These are phyloP conservation scores for Orbilia blumenaviensis DNA, from an alignment of 2,329 filamentous ascomycete genomes.

Conservation along the genomic window DNA sequence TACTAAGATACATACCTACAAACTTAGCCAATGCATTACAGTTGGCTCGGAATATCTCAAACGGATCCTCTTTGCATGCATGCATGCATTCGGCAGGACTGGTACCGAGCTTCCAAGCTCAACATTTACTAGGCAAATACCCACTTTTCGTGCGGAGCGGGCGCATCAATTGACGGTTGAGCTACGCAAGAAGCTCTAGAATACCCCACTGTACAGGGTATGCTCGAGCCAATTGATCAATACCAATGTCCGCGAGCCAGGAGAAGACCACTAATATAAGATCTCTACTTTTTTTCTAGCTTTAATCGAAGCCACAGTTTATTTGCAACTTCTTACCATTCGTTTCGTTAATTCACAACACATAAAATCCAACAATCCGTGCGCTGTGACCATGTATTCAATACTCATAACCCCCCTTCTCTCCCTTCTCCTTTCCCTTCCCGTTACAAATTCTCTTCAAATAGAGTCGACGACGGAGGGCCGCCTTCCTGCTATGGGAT, in stretches of 20 bases:
- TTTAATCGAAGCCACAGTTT: background rate
- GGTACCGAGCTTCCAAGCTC: conserved; percentile 32
- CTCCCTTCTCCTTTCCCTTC: background rate
- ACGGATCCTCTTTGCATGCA: background rate
- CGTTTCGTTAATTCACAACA: background rate
- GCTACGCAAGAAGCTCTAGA: conserved; percentile 4
- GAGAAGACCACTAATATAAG: background rate
- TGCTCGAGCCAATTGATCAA: background rate
- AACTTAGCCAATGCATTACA: conserved; percentile 21
- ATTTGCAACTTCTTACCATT: no score
- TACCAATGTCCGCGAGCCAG: background rate
- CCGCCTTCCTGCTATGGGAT: conserved; percentile 63
- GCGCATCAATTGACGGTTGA: no score
- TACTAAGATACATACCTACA: no score
- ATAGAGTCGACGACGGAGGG: conserved; percentile 38
- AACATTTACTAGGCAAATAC: no score
- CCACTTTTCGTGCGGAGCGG: conserved; percentile 4
- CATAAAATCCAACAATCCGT: conserved; percentile 22
- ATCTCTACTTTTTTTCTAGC: background rate
- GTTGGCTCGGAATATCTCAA: conserved; percentile 40
- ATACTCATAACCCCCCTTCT: background rate
- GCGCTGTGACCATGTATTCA: background rate
- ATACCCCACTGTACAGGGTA: conserved; percentile 21
- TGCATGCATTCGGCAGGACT: conserved; percentile 32
- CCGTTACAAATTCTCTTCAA: conserved; percentile 18